These are phyloP conservation scores for Holtermanniella nyarrowii DNA, from an alignment of 768 basidiomycete genomes.

Conservation along the genomic window DNA sequence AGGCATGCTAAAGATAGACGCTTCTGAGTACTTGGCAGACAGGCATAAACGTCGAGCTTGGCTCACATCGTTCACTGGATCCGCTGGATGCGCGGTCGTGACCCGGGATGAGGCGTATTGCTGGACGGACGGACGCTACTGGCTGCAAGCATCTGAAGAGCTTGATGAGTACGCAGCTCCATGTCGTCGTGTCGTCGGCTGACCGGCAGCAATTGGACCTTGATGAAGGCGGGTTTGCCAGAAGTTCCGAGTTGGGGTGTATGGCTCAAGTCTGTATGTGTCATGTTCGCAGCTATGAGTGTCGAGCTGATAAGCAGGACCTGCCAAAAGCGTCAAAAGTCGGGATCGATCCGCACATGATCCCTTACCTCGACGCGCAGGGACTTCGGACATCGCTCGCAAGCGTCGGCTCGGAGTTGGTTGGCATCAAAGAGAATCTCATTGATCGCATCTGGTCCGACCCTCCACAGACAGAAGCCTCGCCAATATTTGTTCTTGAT, in stretches of 20 bases:
- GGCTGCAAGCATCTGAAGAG: conserved; percentile 81
- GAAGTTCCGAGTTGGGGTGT: conserved; percentile 44
- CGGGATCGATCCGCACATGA: conserved; percentile 59
- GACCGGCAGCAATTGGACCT: conserved; percentile 64
- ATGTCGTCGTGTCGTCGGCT: conserved; percentile 2
- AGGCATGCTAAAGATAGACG: conserved; percentile 47
- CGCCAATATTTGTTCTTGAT: conserved; percentile 58
- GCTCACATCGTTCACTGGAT: conserved; percentile 90
- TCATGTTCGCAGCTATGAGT: conserved; percentile 38
- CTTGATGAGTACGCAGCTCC: conserved; percentile 57
- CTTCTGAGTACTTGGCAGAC: conserved; percentile 75
- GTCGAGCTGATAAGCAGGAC: conserved; percentile 45
- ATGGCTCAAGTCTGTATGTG: conserved; percentile 15
- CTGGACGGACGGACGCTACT: conserved; percentile 95
- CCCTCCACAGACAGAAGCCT: conserved; percentile 59
- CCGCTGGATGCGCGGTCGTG: conserved; percentile 79
- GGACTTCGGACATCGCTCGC: conserved; percentile 52
- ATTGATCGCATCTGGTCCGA: conserved; percentile 47
- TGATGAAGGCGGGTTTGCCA: conserved; percentile 85
- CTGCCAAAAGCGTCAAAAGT: conserved; percentile 55
- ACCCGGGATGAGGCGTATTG: conserved; percentile 61
- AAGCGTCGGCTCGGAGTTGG: conserved; percentile 50
- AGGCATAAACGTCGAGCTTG: conserved; percentile 76
- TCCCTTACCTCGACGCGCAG: conserved; percentile 54
- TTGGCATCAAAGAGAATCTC: conserved; percentile 58